Conservation (phyloP, 75 land plant species). For the Sequoia sempervirens region DNA sequence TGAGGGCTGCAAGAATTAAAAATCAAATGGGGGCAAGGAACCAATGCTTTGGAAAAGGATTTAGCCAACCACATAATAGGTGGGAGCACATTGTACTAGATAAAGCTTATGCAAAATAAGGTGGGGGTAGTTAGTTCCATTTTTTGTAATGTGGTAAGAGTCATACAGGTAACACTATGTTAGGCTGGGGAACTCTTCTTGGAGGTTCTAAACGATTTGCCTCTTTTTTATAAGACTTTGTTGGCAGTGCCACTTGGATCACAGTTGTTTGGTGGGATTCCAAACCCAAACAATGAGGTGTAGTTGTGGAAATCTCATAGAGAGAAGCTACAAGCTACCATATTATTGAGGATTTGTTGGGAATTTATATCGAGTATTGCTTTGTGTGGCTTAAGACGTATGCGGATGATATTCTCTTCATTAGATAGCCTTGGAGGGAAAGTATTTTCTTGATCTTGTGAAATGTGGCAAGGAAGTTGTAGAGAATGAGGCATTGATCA, state of each 20-base stretch:
- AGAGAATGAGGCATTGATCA: conserved; percentile 49
- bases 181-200: conserved; percentile 86
- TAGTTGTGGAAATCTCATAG: too few species aligned
- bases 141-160: conserved; percentile 52
- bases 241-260: conserved; percentile 82
- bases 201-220: conserved; percentile 73
- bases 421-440: conserved; percentile 30
- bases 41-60: too few species aligned
- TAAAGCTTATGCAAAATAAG: not conserved
- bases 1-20: too few species aligned
- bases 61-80: too few species aligned
- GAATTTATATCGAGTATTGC: conserved; percentile 60
- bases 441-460: conserved; percentile 38
- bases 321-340: conserved; percentile 70
- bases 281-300: too few species aligned
- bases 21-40: too few species aligned
- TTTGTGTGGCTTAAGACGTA: conserved; percentile 64
- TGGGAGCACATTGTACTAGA: too few species aligned
- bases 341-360: conserved; percentile 49
- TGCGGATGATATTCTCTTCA: conserved; percentile 49
- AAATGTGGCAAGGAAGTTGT: conserved; percentile 55
- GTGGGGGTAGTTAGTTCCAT: conserved; percentile 25
- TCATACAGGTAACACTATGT: conserved; percentile 60
- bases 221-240: conserved; percentile 69
- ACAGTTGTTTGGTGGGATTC: conserved; percentile 30